Evolutionary conservation across 768 basidiomycete genomes (phyloP).

Genomic region (Naganishia friedmannii): DNA sequence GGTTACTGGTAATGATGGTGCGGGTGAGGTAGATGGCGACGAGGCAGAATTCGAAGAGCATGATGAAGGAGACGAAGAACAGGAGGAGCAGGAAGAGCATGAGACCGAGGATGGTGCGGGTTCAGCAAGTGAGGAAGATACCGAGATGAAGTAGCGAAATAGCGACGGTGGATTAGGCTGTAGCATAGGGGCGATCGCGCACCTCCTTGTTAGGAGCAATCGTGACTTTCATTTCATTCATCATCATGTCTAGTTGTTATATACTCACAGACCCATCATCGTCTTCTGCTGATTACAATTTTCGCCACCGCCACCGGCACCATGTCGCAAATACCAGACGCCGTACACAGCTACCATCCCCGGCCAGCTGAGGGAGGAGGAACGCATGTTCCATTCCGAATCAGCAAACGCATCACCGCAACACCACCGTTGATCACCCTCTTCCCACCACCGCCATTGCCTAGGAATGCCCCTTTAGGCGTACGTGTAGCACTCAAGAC

Average conservation of each 20-base stretch:
- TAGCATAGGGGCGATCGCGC: conserved; percentile 12
- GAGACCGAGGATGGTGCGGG: neutral
- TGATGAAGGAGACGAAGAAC: conserved; percentile 4
- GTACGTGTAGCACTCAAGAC: conserved; percentile 8
- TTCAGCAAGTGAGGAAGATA: neutral
- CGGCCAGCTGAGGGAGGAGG: neutral
- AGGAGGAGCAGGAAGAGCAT: neutral
- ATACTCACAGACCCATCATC: too few relatives aligned
- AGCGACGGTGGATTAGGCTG: neutral
- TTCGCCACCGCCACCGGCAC: neutral
- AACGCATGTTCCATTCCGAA: neutral
- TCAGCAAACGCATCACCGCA: conserved; percentile 21
- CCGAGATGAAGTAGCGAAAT: conserved; percentile 5
- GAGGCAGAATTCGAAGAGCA: conserved; percentile 14
- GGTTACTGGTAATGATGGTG: conserved; percentile 2
- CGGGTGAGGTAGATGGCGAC: conserved; percentile 1
- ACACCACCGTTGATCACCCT: neutral
- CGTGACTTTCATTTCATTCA: neutral
- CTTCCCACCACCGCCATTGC: too few relatives aligned
- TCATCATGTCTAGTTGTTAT: neutral
- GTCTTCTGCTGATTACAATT: neutral
- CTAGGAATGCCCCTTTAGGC: neutral
- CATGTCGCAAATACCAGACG: neutral
- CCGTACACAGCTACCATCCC: conserved; percentile 9
- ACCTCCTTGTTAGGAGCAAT: neutral